A percentile compares a stretch with the other conserved stretches of the same genome.
phyloP scores from a whole-genome alignment of 148 eudicot genomes.

The Camellia sinensis region DNA sequence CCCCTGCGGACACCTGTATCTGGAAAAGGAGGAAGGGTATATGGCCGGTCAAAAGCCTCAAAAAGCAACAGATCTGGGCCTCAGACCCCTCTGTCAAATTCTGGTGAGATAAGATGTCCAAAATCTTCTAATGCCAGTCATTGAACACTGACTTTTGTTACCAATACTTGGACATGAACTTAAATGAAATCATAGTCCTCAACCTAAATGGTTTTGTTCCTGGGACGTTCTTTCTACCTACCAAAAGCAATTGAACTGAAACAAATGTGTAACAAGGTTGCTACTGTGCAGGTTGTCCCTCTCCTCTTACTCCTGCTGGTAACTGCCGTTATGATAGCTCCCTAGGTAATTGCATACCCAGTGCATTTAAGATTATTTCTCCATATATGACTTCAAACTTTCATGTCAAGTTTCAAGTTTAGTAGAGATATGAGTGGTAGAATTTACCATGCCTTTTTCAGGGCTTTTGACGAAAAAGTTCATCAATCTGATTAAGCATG shows the following conservation, averaged over 20 bases:
- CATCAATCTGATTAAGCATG: conserved; percentile 77
- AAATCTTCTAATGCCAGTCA: background rate
- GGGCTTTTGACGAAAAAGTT: conserved; percentile 91
- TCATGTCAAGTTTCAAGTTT: background rate
- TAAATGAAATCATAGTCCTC: background rate
- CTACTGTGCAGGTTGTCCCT: conserved; percentile 62
- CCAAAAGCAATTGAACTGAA: background rate
- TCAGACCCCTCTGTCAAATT: conserved; percentile 64
- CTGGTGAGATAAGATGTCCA: conserved; percentile 45
- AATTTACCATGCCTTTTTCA: conserved; percentile 25
- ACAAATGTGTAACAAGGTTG: background rate
- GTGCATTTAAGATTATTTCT: conserved; percentile 3
- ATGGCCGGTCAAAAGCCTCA: conserved; percentile 51
- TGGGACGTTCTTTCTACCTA: background rate
- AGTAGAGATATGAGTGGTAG: background rate
- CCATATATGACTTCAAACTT: background rate
- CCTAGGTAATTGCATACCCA: conserved; percentile 49
- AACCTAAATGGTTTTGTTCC: background rate
- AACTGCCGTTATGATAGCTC: conserved; percentile 93
- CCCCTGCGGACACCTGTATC: conserved; percentile 73
- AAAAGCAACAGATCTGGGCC: conserved; percentile 56
- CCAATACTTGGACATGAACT: conserved; percentile 1
- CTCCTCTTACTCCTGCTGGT: conserved; percentile 73
- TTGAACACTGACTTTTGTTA: background rate
- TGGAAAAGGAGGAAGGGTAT: conserved; percentile 58